Evolutionary conservation across 2,329 filamentous ascomycete species (phyloP).

Genomic region (Tympanopsis confertula): DNA sequence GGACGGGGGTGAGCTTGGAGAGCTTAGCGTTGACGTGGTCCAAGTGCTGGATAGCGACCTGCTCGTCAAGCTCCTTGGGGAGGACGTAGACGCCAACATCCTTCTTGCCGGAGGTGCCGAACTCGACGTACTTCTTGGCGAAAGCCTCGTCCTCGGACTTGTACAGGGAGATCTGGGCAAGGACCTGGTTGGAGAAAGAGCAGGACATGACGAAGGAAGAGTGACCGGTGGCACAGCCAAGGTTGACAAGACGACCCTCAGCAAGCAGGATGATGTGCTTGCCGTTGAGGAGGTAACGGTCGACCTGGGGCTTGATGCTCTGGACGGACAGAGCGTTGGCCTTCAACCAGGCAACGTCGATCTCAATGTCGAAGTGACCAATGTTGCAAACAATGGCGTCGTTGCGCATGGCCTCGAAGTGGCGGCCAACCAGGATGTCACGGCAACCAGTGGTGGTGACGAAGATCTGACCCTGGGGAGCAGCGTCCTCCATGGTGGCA

Average conservation of each 20-base stretch:
- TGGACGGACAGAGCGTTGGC: slow-evolving; percentile 82
- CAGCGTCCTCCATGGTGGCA: slow-evolving; percentile 94
- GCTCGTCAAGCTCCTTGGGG: slow-evolving; percentile 98
- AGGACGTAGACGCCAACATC: slow-evolving; percentile 87
- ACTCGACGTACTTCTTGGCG: slow-evolving; percentile 89
- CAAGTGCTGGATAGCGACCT: slow-evolving; percentile 89
- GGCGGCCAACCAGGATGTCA: slow-evolving; percentile 82
- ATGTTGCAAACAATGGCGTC: slow-evolving; percentile 99
- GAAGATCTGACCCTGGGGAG: slow-evolving; percentile 83
- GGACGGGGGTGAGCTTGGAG: slow-evolving; percentile 69
- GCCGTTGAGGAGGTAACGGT: slow-evolving; percentile 93
- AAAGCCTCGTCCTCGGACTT: slow-evolving; percentile 83
- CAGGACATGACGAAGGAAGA: slow-evolving; percentile 99
- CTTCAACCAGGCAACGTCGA: slow-evolving; percentile 99
- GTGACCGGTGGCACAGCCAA: slow-evolving; percentile 97
- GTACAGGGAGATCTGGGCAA: slow-evolving; percentile 96
- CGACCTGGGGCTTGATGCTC: slow-evolving; percentile 99
- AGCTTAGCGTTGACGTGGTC: slow-evolving; percentile 91
- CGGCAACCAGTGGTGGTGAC: slow-evolving; percentile 98
- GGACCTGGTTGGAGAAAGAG: slow-evolving; percentile 99
- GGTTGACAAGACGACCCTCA: slow-evolving; percentile 97
- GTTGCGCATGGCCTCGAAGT: slow-evolving; percentile 94
- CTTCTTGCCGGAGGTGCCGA: slow-evolving; percentile 84
- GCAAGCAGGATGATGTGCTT: slow-evolving; percentile 96
- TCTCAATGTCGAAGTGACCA: slow-evolving; percentile 99